These are phyloP conservation scores for Colletotrichum sp. DNA, from an alignment of 2,329 filamentous ascomycete species.

Conservation along the genomic window DNA sequence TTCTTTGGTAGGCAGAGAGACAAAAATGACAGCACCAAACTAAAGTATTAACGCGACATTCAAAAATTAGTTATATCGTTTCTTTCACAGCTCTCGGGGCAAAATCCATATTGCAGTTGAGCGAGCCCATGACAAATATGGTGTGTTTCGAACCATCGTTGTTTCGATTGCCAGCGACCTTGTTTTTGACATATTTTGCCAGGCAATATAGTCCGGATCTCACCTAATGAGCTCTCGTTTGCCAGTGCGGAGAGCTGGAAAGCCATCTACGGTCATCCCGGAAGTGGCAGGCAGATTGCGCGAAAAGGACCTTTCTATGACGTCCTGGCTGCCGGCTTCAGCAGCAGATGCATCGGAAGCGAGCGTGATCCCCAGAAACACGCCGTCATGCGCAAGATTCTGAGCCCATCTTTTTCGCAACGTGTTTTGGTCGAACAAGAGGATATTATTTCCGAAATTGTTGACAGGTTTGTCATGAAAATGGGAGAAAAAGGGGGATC, in stretches of 20 bases:
- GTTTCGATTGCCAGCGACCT: neutral
- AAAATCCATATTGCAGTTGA: neutral
- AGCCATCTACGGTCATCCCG: constrained; percentile 41
- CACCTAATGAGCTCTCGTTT: constrained; percentile 52
- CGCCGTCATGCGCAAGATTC: neutral
- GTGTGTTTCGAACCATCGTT: neutral
- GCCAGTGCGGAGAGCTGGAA: constrained; percentile 38
- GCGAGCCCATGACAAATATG: neutral
- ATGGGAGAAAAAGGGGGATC: neutral
- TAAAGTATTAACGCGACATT: no score
- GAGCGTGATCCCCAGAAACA: constrained; percentile 32
- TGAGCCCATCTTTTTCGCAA: neutral
- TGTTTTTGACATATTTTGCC: neutral
- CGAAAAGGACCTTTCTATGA: constrained; percentile 32
- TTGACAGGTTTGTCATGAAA: neutral
- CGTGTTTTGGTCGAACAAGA: neutral
- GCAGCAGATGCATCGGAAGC: constrained; percentile 28
- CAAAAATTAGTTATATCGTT: neutral
- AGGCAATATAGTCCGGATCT: constrained; percentile 44
- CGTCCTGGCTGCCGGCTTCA: constrained; percentile 28
- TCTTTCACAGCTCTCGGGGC: neutral
- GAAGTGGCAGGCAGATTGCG: neutral
- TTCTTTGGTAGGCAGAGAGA: neutral
- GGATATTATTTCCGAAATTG: neutral
- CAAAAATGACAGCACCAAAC: neutral